Evolutionary conservation across 2,329 filamentous ascomycete genomes (phyloP), one percentile per base, ranked within the genome.

Genomic region (Aspergillus clavatus): DNA sequence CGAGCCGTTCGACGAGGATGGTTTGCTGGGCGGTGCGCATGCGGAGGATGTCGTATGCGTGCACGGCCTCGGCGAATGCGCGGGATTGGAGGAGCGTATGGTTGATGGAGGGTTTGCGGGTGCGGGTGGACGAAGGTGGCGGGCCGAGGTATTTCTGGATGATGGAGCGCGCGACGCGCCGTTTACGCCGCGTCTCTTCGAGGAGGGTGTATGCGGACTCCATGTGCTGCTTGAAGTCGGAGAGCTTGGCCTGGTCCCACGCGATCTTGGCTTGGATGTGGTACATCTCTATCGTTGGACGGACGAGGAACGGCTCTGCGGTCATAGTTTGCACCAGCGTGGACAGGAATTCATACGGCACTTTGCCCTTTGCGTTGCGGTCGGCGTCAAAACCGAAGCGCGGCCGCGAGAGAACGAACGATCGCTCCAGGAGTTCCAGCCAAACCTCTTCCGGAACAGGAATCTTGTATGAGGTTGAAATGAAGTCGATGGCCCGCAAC

Each of bases 371-470:
- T 5, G 27, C 39, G 31, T 53, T 48, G 23, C 58, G 46, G 38
- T 52, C 33, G 66, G 45, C 43, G 53, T 67, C 38, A 50, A 50
- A 27, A 55, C 63, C 38, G 65, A 67, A 45, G 66, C 72, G 33
- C 58, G 70, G 50, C 61, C 69, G 61, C 3, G 74, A 70, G 31
- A 82, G 72, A 7, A 86, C 70, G 55, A 81, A 84, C 0, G 83
- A 76, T 78, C 84, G 87, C 48, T 80, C 73, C 12, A 90, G 70
- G 2, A 91, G 66, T 43, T 83, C 78, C 6, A 74, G 72, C 87
- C 87, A 91, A 14, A 81, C 73, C 4, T 72, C 60, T 5, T 60
- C 55, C 0, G 80, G 67, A 28, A 91, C 80, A 1, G 69, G 50
- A 19, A 91, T 67, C 1, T 69, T 51, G 63, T 85, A 87, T 5